Evolutionary conservation across 257 asterid species (phyloP).

Genomic region (Jacaranda mimosifolia): DNA sequence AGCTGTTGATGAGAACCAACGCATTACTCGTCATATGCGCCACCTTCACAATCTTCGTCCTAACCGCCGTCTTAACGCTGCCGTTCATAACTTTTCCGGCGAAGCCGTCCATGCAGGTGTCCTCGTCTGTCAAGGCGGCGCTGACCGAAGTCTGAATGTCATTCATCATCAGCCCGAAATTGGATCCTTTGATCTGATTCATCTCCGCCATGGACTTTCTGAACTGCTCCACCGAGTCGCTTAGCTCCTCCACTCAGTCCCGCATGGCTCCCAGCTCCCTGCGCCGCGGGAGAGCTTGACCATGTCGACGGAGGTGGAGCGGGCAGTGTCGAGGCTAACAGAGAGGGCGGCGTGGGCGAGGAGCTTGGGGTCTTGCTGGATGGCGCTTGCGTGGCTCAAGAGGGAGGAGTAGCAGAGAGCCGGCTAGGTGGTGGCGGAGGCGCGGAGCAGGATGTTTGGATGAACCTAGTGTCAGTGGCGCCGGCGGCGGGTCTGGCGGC

Average conservation of each 20-base stretch:
- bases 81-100: conserved; percentile 56
- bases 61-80: conserved; percentile 48
- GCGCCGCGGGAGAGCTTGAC: conserved; percentile 43
- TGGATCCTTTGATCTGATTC: conserved; percentile 43
- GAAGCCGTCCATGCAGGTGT: conserved; percentile 76
- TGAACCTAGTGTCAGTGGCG: conserved; percentile 48
- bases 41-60: conserved; percentile 50
- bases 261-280: conserved; percentile 68
- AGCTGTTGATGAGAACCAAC: conserved; percentile 64
- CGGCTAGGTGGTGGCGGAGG: conserved; percentile 77
- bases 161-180: conserved; percentile 50
- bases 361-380: conserved; percentile 57
- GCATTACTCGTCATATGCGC: conserved; percentile 82
- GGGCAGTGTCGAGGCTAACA: conserved; percentile 52
- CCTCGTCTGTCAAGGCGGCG: conserved; percentile 83
- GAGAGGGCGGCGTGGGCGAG: conserved; percentile 67
- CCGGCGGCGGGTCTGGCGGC: conserved; percentile 39
- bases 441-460: conserved; percentile 64
- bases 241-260: conserved; percentile 74
- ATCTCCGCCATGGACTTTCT: conserved; percentile 57
- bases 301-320: conserved; percentile 52
- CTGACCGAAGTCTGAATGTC: conserved; percentile 84
- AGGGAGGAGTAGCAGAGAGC: conserved; percentile 70
- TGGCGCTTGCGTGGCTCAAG: conserved; percentile 51
- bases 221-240: conserved; percentile 58